Evolutionary conservation across 345 rosid species (phyloP).

Genomic region (Combretum micranthum): DNA sequence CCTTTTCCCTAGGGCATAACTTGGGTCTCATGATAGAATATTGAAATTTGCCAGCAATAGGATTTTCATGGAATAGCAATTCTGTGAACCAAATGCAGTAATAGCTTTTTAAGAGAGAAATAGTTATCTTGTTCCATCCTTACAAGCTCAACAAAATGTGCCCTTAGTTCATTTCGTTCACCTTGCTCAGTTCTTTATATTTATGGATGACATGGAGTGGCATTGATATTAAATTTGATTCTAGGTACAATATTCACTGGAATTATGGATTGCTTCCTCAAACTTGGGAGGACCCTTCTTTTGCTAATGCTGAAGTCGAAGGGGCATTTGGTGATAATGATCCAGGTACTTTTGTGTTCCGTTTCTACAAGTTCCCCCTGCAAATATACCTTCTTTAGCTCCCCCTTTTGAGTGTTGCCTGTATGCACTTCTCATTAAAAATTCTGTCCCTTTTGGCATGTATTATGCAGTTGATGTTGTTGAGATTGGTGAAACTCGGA

Average conservation of each 20-base stretch:
- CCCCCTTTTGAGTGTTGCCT: neutral
- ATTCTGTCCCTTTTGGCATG: conserved; percentile 4
- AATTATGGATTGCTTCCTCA: conserved; percentile 97
- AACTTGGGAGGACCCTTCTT: conserved; percentile 98
- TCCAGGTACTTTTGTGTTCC: conserved; percentile 39
- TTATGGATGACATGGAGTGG: neutral
- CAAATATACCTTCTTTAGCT: too few species aligned
- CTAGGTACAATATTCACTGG: conserved; percentile 91
- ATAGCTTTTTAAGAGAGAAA: too few species aligned
- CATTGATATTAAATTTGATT: neutral
- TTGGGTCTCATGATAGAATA: too few species aligned
- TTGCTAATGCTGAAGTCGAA: conserved; percentile 74
- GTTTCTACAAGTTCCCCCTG: too few species aligned
- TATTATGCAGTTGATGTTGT: conserved; percentile 68
- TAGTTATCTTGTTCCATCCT: too few species aligned
- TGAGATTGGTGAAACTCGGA: conserved; percentile 72
- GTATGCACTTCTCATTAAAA: neutral
- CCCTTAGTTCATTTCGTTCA: neutral
- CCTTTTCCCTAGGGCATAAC: too few species aligned
- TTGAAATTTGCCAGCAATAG: too few species aligned
- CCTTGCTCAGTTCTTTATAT: neutral
- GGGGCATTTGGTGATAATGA: conserved; percentile 94
- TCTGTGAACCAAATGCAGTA: too few species aligned
- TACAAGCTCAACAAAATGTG: too few species aligned
- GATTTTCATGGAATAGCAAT: too few species aligned